Base-by-base conservation (phyloP, 805 yeast genomes). In the Ogataea pilisensis region DNA sequence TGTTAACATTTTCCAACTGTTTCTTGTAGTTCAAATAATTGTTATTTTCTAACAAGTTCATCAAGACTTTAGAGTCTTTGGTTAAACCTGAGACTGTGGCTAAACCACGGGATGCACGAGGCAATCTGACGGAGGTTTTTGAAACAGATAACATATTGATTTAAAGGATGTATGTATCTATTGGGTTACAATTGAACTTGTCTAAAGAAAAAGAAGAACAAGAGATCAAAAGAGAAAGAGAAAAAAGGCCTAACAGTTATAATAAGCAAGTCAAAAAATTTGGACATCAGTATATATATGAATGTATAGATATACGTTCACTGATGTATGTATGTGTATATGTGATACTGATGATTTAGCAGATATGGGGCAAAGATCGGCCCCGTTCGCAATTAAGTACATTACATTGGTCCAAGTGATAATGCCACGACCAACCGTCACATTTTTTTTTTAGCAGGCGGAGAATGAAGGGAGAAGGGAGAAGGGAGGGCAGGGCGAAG, bases 21-120 rank as follows among this genome's bases (percentile, higher is more conserved):
- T 86, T 76, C 75, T 89, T 89, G 80, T 91, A 91, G 67, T 88
- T 83, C 66, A 91, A 85, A 76, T 79, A 90, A 40, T 91, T 85
- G 68, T 78, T 80, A 61, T 78, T 73, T 72, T 85, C 95, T 66
- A 85, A 73, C 70, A 82, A 51, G 58, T 63, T 65, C 65, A 58
- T 59, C 60, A 70, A 67, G 44, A 75, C 80, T 57, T 73, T 69
- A 34, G 79, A 74, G 61, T 75, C 80, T 57, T 65, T 72, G 54
- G 76, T 75, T 41, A 75, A 60, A 44, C 60, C 59, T 18, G 70
- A 61, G 42, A 75, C 76, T 49, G 80, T 73, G 53, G 79, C 80
- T 58, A 73, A 60, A 42, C 74, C 71, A 65, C 79, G 75, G 44
- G 51, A 41, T 34, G 42, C 28, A 49, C 57, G 54, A 47, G 59